Base-by-base conservation (phyloP, 2,329 filamentous ascomycete species). In the Fusarium penzigii region DNA sequence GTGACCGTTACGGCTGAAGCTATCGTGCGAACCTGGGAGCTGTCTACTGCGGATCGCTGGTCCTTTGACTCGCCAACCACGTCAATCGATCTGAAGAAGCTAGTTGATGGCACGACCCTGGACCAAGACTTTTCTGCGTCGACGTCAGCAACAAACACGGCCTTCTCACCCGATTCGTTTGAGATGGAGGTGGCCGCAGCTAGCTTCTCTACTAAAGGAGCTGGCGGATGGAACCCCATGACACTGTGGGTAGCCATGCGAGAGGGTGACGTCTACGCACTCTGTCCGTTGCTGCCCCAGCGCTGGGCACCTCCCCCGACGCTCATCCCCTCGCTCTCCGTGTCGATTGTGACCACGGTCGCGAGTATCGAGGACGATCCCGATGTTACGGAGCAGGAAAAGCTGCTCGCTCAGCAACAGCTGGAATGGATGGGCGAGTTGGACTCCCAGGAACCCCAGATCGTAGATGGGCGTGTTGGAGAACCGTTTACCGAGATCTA, bases 171-270 rank as follows among this genome's bases (percentile, higher is more conserved):
- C 0, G 92, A 97, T 68, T 84, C 84, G 2, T 87, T 95, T 53
- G 92, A 97, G 68, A 96, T 99, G 87, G 90, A 97, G 66, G 91
- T 96, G 17, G 91, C 92, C 5, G 87, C 92, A 2, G 92, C 92
- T 46, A 90, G 86, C 68, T 99, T 99, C 74, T 78, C 81, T 36
- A 76, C 76, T 12, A 78, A 80, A 57, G 78, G 78, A 36, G 82
- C 83, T 7, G 93, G 92, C 13, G 92, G 92, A 48, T 99, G 94
- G 94, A 89, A 92, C 8, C 85, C 92, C 10, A 97, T 97, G 89
- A 97, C 94, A 1, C 78, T 99, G 11, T 99, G 93, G 90, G 77
- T 97, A 46, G 92, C 92, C n/a, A 99, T 97, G 89, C 85, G 85
- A 38, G 89, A 91, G 53, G 94, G 94, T 4, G 92, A 97, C 66